Conservation (phyloP, 768 basidiomycete species). For the Kwoniella newhampshirensis region DNA sequence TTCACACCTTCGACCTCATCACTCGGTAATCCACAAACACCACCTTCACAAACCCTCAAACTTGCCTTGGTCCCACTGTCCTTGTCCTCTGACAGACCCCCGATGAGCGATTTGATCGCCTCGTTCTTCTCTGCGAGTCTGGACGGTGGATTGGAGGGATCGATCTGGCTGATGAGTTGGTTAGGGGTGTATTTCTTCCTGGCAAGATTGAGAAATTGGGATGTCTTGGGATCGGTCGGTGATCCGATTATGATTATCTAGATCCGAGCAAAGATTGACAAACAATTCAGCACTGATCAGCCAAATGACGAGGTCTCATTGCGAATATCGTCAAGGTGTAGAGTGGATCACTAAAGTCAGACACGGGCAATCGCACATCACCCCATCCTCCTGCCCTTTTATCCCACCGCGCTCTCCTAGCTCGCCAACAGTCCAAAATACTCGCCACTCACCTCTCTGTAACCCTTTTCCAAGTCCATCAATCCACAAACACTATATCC, state of each 20-base stretch:
- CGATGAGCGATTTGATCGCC: conserved; percentile 30
- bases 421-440: background rate
- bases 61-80: conserved; percentile 8
- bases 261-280: too few relatives aligned
- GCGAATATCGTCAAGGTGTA: too few relatives aligned
- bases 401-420: background rate
- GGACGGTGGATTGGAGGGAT: conserved; percentile 27
- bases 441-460: conserved; percentile 31
- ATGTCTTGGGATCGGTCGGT: conserved; percentile 55
- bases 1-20: conserved; percentile 30
- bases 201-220: conserved; percentile 65
- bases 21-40: conserved; percentile 39
- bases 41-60: conserved; percentile 38
- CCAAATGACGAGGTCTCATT: too few relatives aligned
- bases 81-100: conserved; percentile 7
- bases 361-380: too few relatives aligned
- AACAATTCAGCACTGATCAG: too few relatives aligned
- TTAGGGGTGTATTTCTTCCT: conserved; percentile 67
- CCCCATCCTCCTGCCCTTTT: background rate
- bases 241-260: conserved; percentile 39
- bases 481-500: conserved; percentile 32
- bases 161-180: conserved; percentile 65
- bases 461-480: conserved; percentile 40
- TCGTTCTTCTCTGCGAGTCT: conserved; percentile 32
- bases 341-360: too few relatives aligned